Evolutionary conservation across 1,284 basidiomycete genomes (phyloP), one percentile per base, ranked within the genome.

Genomic region (Apiotrichum mycotoxinovorans): DNA sequence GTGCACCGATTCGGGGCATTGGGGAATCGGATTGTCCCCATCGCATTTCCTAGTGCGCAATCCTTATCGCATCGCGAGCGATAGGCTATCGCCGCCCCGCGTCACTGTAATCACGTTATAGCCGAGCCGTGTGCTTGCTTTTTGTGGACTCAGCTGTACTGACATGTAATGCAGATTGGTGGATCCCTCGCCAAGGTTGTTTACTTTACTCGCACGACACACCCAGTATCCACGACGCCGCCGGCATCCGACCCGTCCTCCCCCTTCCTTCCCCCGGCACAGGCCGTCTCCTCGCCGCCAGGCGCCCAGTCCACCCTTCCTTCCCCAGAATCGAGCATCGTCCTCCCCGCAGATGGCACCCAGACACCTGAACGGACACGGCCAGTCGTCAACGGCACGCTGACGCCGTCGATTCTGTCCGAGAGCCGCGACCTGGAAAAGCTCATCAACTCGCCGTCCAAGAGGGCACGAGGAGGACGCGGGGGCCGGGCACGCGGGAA

Each of bases 131-230:
- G 43, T 26, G 45, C n/a, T 41, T 44, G 51, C 33, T 20, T 37
- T 14, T 38, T 26, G 4, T 37, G 35, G 4, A 34, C 33, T 34
- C 33, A 34, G 8, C 33, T 4, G 4, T 15, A 27, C 47, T 51
- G 30, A 30, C 30, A 12, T 5, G 30, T 5, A 30, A 30, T 30
- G 30, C 71, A 96, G 92, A 88, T 98, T 69, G 95, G 96, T 38
- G 95, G 95, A 35, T 98, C 94, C 5, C 81, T 99, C 15, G 95
- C 95, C 60, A 99, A 99, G 78, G 91, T 99, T 56, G 91, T 98
- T 67, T 99, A 98, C 80, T 98, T 98, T 76, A 96, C 92, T 52
- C 87, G 93, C 42, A 92, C 91, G 18, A 85, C 87, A 10, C 52
- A 64, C 11, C 70, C 70, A n/a, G 60, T 71, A 7, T 52, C 67